Percentiles rank a stretch among this genome's conserved stretches.
These are phyloP conservation scores for Samsoniella hepiali DNA, from an alignment of 2,329 filamentous ascomycete genomes.

Conservation along the genomic window DNA sequence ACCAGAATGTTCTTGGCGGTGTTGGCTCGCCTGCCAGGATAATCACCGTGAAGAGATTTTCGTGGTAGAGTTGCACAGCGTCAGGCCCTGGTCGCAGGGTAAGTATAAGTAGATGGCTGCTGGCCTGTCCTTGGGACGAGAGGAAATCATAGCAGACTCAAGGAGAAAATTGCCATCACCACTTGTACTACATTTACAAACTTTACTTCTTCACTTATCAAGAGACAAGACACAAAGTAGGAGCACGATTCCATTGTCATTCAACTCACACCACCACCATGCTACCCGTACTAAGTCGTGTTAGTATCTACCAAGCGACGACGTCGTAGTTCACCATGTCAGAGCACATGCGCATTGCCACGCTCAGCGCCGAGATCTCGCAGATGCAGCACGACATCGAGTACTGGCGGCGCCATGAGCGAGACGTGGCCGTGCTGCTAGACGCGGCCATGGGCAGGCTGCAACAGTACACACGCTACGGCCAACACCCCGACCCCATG, in stretches of 20 bases:
- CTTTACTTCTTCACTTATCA: background rate
- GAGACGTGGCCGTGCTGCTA: background rate
- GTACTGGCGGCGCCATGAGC: background rate
- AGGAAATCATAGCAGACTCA: background rate
- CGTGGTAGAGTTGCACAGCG: background rate
- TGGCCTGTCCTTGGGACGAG: background rate
- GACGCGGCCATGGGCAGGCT: background rate
- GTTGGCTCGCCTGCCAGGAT: background rate
- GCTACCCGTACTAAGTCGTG: background rate
- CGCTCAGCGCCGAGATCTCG: background rate
- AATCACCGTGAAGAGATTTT: background rate
- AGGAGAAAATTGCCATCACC: background rate
- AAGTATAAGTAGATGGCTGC: background rate
- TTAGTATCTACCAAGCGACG: background rate
- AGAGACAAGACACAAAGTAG: background rate
- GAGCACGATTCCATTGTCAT: background rate
- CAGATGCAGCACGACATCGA: slow-evolving; percentile 5
- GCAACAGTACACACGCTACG: background rate
- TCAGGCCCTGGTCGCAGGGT: background rate
- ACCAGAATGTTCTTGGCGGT: too few species aligned
- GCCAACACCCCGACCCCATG: background rate
- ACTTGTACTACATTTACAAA: background rate
- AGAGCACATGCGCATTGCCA: background rate
- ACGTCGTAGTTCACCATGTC: background rate
- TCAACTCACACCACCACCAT: background rate